Evolutionary conservation across 2,329 filamentous ascomycete genomes (phyloP), one percentile per base, ranked within the genome.

Genomic region (Fusarium buharicum): DNA sequence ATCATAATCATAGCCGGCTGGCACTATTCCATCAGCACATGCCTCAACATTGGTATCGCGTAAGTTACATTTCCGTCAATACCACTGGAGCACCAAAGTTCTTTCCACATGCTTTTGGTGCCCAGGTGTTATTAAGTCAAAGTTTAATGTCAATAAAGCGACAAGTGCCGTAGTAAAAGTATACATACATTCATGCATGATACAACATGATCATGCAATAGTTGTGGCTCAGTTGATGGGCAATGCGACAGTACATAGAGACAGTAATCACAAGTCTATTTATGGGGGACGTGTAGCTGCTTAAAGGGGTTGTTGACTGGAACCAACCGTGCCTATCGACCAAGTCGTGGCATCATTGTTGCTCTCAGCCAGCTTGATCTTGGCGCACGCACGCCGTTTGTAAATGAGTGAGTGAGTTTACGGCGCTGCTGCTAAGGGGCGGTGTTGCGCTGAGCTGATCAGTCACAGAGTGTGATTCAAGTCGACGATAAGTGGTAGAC

Each of bases 21-120:
- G 36, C 41, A 46, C 55, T 62, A 65, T 67, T 60, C 55, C 37
- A 64, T 65, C 50, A 56, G 52, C 64, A 68, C 64, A 69, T 68
- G 66, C 50, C 39, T 63, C 39, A 27, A 53, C 50, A 22, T 47
- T 28, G 50, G 24, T 30, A 45, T 59, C 41, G 37, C 39, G 47
- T 43, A n/a, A 33, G 30, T 33, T n/a, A 40, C 44, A 40, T 41
- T 41, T 53, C 45, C 33, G 50, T 50, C 62, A 27, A 24, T 65
- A 36, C 33, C 52, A 37, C 45, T 46, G 43, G 39, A 46, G 48
- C 34, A 27, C 39, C 20, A 39, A 33, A 50, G 40, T 30, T 43
- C 14, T 46, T 34, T 24, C 22, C 22, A 24, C 22, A 24, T 24
- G 22, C 4, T 24, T 24, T 24, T 24, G 22, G 22, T 24, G 22